phyloP scores from a whole-genome alignment of 192 early-diverging fungal species.

The Coemansia sp. region DNA sequence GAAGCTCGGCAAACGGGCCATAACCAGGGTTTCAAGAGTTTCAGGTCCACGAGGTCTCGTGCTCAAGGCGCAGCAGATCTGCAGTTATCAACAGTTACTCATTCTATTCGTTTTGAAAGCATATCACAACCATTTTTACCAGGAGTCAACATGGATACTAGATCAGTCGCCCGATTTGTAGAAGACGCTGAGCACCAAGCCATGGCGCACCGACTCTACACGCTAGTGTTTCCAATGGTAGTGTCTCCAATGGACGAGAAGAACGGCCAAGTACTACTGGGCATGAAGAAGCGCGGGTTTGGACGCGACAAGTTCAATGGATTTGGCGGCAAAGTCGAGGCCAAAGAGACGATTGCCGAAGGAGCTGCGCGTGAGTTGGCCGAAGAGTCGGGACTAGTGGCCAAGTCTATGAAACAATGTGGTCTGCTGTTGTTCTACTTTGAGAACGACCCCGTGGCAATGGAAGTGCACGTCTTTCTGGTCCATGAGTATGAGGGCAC shows the following conservation, averaged over 20 bases:
- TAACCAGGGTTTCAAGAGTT: neutral
- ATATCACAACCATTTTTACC: neutral
- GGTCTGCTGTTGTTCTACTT: constrained; percentile 68
- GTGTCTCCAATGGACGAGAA: constrained; percentile 33
- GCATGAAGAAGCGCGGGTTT: constrained; percentile 82
- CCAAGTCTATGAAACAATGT: constrained; percentile 43
- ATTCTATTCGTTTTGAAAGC: neutral
- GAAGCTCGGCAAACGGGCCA: constrained; percentile 2
- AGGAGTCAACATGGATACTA: constrained; percentile 10
- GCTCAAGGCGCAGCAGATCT: neutral
- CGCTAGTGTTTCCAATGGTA: constrained; percentile 47
- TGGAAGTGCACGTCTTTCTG: constrained; percentile 69
- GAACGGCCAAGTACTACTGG: constrained; percentile 58
- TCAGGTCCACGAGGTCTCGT: neutral
- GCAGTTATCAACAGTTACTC: neutral
- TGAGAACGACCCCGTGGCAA: constrained; percentile 58
- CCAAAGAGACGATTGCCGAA: constrained; percentile 60
- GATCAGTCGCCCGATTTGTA: constrained; percentile 39
- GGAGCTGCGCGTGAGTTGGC: constrained; percentile 66
- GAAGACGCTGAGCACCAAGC: constrained; percentile 24
- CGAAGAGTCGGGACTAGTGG: constrained; percentile 59
- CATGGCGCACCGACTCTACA: constrained; percentile 39
- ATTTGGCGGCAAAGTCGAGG: constrained; percentile 80
- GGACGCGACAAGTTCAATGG: constrained; percentile 69
- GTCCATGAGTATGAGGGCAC: constrained; percentile 49